Conservation (phyloP, 441 rosid genomes). For the Gossypium davidsonii region DNA sequence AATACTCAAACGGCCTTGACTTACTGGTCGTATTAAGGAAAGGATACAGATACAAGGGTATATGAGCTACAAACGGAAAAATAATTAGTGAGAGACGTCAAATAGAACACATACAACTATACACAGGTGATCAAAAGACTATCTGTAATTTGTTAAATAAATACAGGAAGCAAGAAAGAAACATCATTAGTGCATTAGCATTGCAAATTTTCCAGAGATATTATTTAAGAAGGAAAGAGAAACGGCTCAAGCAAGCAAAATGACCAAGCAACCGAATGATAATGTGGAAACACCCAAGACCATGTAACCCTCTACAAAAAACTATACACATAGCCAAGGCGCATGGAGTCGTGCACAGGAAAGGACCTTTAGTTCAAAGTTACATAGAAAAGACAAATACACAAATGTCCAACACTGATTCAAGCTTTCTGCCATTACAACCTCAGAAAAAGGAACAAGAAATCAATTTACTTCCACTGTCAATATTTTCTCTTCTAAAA, state of each 20-base stretch:
- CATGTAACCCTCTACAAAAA: background rate
- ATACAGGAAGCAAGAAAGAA: background rate
- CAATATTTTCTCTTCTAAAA: background rate
- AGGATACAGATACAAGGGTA: conserved; percentile 90
- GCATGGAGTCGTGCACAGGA: background rate
- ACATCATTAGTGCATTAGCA: background rate
- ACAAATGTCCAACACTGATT: background rate
- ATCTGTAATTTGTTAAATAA: background rate
- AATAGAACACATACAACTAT: background rate
- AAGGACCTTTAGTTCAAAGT: background rate
- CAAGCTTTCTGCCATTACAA: background rate
- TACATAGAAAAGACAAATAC: background rate
- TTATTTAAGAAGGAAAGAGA: background rate
- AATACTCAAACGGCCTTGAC: conserved; percentile 92
- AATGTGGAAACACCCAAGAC: background rate
- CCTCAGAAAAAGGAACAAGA: background rate
- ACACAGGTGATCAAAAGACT: background rate
- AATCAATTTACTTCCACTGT: background rate
- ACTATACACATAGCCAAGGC: background rate
- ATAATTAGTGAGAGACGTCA: background rate
- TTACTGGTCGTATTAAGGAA: conserved; percentile 95
- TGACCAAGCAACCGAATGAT: background rate
- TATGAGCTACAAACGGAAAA: conserved; percentile 67
- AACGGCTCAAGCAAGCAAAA: background rate
- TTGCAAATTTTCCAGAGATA: background rate